phyloP scores from a whole-genome alignment of 1,284 basidiomycete genomes.

The Puccinia horiana region DNA sequence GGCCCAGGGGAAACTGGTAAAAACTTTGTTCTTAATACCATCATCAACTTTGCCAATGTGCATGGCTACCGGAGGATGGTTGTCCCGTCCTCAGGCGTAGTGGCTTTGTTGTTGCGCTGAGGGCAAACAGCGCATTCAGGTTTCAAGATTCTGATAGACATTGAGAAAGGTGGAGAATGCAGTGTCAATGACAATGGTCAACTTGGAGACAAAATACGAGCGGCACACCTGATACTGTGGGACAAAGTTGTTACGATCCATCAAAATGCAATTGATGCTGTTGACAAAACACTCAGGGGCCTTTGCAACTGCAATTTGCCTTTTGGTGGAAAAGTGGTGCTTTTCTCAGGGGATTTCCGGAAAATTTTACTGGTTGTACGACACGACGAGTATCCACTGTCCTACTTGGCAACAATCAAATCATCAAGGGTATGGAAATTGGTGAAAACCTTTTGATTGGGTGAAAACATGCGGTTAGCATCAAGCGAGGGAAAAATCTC shows the following conservation, averaged over 20 bases:
- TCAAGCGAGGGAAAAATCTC: too few species aligned
- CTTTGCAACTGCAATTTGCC: neutral
- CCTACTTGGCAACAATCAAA: neutral
- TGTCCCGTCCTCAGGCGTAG: slow-evolving; percentile 60
- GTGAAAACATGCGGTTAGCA: too few species aligned
- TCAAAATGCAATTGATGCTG: too few species aligned
- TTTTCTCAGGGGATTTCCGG: neutral
- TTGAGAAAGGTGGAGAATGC: neutral
- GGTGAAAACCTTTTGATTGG: too few species aligned
- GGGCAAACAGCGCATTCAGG: slow-evolving; percentile 62
- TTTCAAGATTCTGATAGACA: slow-evolving; percentile 61
- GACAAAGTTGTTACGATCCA: neutral
- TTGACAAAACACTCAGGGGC: too few species aligned
- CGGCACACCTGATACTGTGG: neutral
- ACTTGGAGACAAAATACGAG: neutral
- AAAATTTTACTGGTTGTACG: too few species aligned
- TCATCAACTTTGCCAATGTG: slow-evolving; percentile 58
- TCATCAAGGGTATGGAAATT: neutral
- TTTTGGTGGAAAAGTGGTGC: too few species aligned
- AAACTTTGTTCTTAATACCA: slow-evolving; percentile 62
- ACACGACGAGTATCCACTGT: too few species aligned
- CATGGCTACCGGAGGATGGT: slow-evolving; percentile 58
- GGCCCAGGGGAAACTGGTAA: slow-evolving; percentile 59
- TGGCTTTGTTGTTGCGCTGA: slow-evolving; percentile 61
- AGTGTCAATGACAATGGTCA: neutral